Percentiles rank a stretch among this genome's conserved stretches.
These are phyloP conservation scores for Tylopilus sp. DNA, from an alignment of 1,284 basidiomycete genomes.

Conservation along the genomic window DNA sequence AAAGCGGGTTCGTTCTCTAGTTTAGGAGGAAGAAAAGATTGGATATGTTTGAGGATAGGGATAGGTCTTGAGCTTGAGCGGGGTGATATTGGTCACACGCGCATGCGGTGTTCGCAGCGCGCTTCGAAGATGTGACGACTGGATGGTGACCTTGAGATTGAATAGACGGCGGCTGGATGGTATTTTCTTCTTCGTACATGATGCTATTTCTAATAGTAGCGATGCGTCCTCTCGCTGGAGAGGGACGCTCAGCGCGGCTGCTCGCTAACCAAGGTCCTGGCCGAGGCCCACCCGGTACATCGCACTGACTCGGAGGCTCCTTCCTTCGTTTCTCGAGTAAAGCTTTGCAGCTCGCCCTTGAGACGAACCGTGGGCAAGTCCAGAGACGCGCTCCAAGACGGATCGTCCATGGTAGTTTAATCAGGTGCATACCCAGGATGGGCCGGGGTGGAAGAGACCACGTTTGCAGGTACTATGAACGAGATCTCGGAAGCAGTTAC, in stretches of 20 bases:
- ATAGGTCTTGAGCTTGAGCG: conserved; percentile 60
- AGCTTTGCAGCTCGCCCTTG: conserved; percentile 73
- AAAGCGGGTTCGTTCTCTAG: conserved; percentile 68
- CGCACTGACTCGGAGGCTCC: conserved; percentile 24
- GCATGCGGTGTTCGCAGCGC: conserved; percentile 47
- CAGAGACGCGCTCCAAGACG: conserved; percentile 75
- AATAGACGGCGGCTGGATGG: conserved; percentile 38
- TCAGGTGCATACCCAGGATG: conserved; percentile 51
- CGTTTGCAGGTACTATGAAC: conserved; percentile 76
- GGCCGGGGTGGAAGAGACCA: conserved; percentile 82
- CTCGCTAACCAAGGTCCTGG: too few species aligned
- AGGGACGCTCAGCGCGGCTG: too few species aligned
- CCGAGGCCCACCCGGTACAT: too few species aligned
- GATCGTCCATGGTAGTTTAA: conserved; percentile 52
- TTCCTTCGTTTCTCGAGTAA: conserved; percentile 56
- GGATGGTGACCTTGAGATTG: conserved; percentile 49
- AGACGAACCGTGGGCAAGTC: conserved; percentile 83
- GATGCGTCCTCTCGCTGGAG: conserved; percentile 28
- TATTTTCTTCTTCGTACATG: conserved; percentile 47
- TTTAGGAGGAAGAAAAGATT: conserved; percentile 71
- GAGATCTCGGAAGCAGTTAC: conserved; percentile 71
- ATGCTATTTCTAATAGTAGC: conserved; percentile 36
- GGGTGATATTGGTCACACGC: conserved; percentile 50
- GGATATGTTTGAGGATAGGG: conserved; percentile 63
- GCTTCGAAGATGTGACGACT: conserved; percentile 45